These are phyloP conservation scores for Tausonia pullulans DNA, from an alignment of 1,284 basidiomycete species.

Conservation along the genomic window DNA sequence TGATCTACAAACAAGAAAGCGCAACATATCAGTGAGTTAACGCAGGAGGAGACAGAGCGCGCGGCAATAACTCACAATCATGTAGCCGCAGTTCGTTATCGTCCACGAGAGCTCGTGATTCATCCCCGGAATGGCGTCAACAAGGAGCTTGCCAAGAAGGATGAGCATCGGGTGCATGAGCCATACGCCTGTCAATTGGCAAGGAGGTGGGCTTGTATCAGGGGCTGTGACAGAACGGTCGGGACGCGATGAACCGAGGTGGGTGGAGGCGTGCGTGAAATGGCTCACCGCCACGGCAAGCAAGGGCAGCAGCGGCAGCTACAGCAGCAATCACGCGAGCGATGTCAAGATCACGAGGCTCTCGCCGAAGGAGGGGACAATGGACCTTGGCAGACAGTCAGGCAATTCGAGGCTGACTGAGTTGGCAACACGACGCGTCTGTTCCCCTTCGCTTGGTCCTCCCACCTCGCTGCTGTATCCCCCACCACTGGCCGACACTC, in stretches of 20 bases:
- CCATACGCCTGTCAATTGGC: constrained; percentile 66
- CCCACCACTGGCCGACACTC: not conserved
- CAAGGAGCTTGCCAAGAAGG: constrained; percentile 74
- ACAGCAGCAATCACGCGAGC: not conserved
- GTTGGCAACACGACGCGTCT: not conserved
- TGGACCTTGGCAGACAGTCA: not conserved
- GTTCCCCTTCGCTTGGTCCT: not conserved
- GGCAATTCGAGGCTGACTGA: not conserved
- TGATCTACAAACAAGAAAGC: constrained; percentile 46
- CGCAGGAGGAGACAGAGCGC: not conserved
- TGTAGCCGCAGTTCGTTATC: constrained; percentile 82
- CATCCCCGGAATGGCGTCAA: constrained; percentile 92
- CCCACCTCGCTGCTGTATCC: not conserved
- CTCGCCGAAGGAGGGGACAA: not conserved
- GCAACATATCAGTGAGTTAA: not conserved
- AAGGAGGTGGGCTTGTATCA: not conserved
- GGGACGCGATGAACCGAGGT: not conserved
- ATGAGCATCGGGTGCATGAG: constrained; percentile 93
- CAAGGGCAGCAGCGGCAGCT: not conserved
- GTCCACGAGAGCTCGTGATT: constrained; percentile 93
- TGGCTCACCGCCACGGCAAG: not conserved
- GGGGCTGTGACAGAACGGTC: not conserved
- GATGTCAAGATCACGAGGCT: no score
- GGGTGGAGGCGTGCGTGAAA: not conserved
- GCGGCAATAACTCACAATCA: constrained; percentile 53